Conservation (phyloP, 306 rosid genomes). For the Dalbergia cultrata region DNA sequence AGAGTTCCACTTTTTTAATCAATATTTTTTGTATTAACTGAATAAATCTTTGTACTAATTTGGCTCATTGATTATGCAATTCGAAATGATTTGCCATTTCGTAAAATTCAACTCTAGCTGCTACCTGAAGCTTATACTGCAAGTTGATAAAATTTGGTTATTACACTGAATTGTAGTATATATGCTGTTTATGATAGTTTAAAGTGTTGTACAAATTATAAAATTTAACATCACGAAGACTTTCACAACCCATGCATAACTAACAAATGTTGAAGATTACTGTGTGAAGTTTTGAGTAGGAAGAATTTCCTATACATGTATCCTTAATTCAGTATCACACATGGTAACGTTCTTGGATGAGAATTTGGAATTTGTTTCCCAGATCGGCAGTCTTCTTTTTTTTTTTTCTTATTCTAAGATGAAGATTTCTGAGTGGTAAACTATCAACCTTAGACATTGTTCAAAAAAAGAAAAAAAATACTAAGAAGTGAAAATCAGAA, state of each 20-base stretch:
- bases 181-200: constrained; percentile 14
- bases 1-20: neutral
- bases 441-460: constrained; percentile 37
- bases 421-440: constrained; percentile 34
- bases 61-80: neutral
- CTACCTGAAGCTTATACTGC: no score
- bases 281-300: constrained; percentile 83
- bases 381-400: constrained; percentile 54
- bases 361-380: constrained; percentile 54
- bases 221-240: neutral
- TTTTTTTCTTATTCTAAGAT: constrained; percentile 30
- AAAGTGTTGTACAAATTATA: neutral
- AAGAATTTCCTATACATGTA: constrained; percentile 71
- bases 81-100: neutral
- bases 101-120: no score
- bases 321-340: constrained; percentile 75
- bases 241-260: constrained; percentile 26
- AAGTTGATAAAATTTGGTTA: neutral
- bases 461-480: constrained; percentile 43
- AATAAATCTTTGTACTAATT: neutral
- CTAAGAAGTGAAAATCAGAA: constrained; percentile 55
- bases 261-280: constrained; percentile 34
- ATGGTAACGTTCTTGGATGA: constrained; percentile 75
- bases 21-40: neutral
- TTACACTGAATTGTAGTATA: neutral